These are phyloP conservation scores for Trebouxiophyceae sp. DNA, from an alignment of 163 green algal species.

Conservation along the genomic window DNA sequence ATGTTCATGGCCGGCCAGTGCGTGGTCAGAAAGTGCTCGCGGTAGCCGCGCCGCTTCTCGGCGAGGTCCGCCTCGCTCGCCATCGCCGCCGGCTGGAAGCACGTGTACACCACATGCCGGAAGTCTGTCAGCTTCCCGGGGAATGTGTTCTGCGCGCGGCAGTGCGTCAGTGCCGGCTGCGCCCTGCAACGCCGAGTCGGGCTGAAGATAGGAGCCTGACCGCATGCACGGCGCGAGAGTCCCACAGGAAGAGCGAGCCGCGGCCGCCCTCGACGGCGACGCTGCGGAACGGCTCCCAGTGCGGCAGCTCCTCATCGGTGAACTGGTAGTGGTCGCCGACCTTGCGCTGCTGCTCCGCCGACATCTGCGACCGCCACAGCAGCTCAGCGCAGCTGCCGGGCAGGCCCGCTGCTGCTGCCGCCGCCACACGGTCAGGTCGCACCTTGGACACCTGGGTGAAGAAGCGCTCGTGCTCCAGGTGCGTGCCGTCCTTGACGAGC, in stretches of 20 bases:
- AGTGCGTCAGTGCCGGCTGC: no score
- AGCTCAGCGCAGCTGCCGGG: no score
- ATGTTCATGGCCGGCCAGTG: conserved; percentile 20
- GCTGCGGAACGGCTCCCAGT: conserved; percentile 9
- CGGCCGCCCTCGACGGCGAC: conserved; percentile 1
- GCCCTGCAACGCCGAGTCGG: background rate
- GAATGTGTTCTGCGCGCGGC: conserved; percentile 6
- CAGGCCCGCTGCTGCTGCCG: no score
- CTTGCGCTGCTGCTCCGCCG: conserved; percentile 1
- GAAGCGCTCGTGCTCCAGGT: conserved; percentile 17
- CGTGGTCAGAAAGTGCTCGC: conserved; percentile 10
- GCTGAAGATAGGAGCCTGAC: no score
- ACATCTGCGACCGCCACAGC: background rate
- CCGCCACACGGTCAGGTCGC: no score
- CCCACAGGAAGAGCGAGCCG: conserved; percentile 25
- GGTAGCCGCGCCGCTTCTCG: conserved; percentile 7
- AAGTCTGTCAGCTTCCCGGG: background rate
- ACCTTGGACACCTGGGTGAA: conserved; percentile 13
- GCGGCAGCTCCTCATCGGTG: conserved; percentile 10
- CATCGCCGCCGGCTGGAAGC: conserved; percentile 15
- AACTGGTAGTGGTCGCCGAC: conserved; percentile 19
- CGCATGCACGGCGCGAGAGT: conserved; percentile 16
- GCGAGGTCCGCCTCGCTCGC: conserved; percentile 4
- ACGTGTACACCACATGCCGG: conserved; percentile 19
- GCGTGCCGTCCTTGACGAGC: conserved; percentile 17